Evolutionary conservation across 768 basidiomycete genomes (phyloP), one percentile per base, ranked within the genome.

Genomic region (Mycena pura): DNA sequence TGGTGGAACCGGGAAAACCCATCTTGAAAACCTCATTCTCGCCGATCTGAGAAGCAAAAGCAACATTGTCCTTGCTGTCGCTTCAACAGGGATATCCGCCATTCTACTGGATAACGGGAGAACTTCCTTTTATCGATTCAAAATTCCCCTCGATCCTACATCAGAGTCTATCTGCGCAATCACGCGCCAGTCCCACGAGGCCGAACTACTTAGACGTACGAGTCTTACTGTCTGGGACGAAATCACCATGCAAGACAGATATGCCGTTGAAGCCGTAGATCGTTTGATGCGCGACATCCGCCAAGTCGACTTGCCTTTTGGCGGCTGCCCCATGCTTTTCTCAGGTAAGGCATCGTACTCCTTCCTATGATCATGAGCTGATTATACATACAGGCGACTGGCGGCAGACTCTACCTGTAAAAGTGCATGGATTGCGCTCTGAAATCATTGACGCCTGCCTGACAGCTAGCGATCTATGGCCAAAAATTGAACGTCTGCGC

Each of bases 121-220:
- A 27, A n/a, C 15, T 31, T 19, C 21, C 19, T 17, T 21, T 57
- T 15, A 43, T 43, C 13, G 55, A 29, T 2, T 28, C 45, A 19
- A 17, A 5, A 5, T 25, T 9, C 22, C 45, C 47, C 25, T 43
- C 24, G 45, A 25, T 32, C 47, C 10, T 17, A 45, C 17, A 10
- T 9, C 3, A 74, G 75, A 39, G 79, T 77, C 5, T 63, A 69
- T 6, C 80, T 79, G 19, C 72, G 75, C 1, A 77, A 81, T 58
- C 77, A 75, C 1, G 45, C 79, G 68, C 75, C 77, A 54, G 76
- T 78, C 32, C 78, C 77, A 2, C 67, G 78, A 6, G 57, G 51
- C 7, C 47, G 34, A 7, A 22, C 51, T 11, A 27, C 43, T 19
- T n/a, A 15, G 25, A 11, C 15, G 6, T 4, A 10, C 72, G 73